Conservation (phyloP, 2,329 filamentous ascomycete genomes). For the Aspergillus sclerotialis region DNA sequence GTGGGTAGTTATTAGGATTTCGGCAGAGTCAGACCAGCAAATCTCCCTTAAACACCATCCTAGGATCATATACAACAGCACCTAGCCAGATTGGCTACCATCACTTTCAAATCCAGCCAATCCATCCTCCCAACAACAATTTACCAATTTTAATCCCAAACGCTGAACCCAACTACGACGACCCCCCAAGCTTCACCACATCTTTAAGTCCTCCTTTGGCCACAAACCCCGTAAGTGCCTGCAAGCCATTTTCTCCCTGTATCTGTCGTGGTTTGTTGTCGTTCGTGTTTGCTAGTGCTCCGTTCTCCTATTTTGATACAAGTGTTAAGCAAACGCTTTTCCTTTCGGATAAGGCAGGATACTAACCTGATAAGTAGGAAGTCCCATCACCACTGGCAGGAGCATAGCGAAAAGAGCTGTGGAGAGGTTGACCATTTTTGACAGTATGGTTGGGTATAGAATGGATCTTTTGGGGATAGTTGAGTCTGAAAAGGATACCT, state of each 20-base stretch:
- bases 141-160: too few species aligned
- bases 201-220: too few species aligned
- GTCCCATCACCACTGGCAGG: neutral
- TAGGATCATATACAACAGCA: too few species aligned
- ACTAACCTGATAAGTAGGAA: neutral
- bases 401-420: neutral
- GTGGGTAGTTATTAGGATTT: too few species aligned
- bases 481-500: neutral
- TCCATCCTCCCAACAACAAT: too few species aligned
- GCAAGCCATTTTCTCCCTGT: neutral
- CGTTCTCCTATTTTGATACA: neutral
- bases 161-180: too few species aligned
- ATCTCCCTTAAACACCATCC: too few species aligned
- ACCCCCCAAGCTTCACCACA: too few species aligned
- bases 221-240: neutral
- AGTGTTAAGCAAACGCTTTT: neutral
- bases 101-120: too few species aligned
- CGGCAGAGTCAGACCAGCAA: too few species aligned
- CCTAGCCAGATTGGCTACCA: too few species aligned
- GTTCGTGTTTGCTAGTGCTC: neutral
- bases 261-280: neutral
- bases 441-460: neutral
- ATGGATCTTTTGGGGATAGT: neutral
- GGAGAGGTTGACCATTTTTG: conserved; percentile 1
- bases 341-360: neutral